These are phyloP conservation scores for Oxytropis ochrocephala DNA, from an alignment of 306 rosid genomes.

Conservation along the genomic window DNA sequence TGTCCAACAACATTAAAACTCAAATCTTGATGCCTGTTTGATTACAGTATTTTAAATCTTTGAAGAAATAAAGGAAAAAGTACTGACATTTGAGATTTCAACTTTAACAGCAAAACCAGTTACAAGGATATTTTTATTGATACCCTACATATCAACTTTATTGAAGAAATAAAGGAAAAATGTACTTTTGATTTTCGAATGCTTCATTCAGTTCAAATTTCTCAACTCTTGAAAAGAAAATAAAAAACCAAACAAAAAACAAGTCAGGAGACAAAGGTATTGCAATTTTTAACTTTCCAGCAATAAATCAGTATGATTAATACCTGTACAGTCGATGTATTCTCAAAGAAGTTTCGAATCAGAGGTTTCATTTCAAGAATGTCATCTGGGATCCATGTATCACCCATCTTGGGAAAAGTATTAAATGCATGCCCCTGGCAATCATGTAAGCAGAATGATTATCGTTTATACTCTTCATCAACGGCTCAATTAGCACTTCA, in stretches of 20 bases:
- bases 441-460: constrained; percentile 14
- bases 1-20: not conserved
- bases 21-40: not conserved
- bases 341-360: constrained; percentile 81
- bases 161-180: too few species aligned
- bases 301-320: not conserved
- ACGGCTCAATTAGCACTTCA: not conserved
- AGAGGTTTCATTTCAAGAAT: constrained; percentile 65
- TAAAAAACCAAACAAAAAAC: not conserved
- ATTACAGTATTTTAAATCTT: not conserved
- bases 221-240: not conserved
- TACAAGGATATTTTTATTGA: not conserved
- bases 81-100: not conserved
- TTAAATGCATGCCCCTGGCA: constrained; percentile 71
- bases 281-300: not conserved
- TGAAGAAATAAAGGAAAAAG: not conserved
- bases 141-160: too few species aligned
- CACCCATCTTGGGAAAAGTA: constrained; percentile 86
- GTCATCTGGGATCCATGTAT: constrained; percentile 65
- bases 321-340: constrained; percentile 71
- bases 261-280: not conserved
- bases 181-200: too few species aligned
- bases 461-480: not conserved
- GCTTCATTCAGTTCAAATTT: not conserved
- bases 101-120: not conserved